Evolutionary conservation across 2,329 filamentous ascomycete species (phyloP).

Genomic region (Fusarium algeriense): DNA sequence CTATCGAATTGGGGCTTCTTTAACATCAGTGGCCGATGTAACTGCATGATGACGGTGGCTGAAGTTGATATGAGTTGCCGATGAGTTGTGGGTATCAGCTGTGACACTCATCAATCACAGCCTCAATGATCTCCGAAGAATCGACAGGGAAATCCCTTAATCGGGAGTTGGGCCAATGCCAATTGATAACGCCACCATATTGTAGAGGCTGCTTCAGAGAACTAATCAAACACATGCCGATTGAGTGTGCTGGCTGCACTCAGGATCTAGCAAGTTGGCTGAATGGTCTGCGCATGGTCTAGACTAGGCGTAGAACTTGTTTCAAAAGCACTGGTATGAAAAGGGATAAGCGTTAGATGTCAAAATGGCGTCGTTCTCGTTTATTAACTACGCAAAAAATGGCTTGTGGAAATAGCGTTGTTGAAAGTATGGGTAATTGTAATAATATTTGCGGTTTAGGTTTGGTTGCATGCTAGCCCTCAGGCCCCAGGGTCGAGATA

Average conservation of each 20-base stretch:
- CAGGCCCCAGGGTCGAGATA: background rate
- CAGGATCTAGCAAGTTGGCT: conserved; percentile 2
- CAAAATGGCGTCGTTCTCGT: conserved; percentile 1
- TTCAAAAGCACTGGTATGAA: background rate
- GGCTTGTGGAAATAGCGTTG: conserved; percentile 1
- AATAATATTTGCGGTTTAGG: background rate
- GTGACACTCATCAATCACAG: background rate
- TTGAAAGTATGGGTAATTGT: background rate
- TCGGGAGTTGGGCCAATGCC: background rate
- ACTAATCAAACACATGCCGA: background rate
- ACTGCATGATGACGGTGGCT: conserved; percentile 3
- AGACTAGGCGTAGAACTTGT: conserved; percentile 10
- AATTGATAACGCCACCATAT: conserved; percentile 6
- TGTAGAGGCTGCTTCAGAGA: background rate
- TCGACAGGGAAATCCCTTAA: background rate
- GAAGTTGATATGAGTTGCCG: background rate
- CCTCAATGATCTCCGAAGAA: background rate
- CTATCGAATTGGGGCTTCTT: background rate
- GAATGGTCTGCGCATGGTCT: background rate
- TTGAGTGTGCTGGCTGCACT: background rate
- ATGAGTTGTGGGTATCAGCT: background rate
- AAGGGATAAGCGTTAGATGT: conserved; percentile 2
- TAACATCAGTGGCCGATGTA: background rate
- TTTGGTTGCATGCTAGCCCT: background rate
- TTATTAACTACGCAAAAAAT: background rate